A percentile compares a stretch with the other conserved stretches of the same genome.
These are phyloP conservation scores for Phragmites australis DNA, from an alignment of 176 grass and related monocot species.

Conservation along the genomic window DNA sequence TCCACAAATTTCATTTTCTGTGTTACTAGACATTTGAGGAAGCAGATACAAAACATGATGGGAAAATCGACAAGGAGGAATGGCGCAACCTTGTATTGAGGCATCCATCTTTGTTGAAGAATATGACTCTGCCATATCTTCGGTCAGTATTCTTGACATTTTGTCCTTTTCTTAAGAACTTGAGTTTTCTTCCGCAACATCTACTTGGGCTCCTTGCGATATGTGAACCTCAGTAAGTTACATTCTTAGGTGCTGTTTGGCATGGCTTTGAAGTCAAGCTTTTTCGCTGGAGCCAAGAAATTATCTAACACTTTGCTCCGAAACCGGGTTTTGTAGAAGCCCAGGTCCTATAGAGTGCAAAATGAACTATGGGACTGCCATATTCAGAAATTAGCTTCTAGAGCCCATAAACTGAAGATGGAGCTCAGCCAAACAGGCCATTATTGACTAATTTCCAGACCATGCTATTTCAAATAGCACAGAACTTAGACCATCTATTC, in stretches of 20 bases:
- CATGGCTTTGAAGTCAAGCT: background rate
- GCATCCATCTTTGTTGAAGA: slow-evolving; percentile 84
- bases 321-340: too few relatives aligned
- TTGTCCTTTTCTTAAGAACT: background rate
- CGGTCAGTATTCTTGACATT: slow-evolving; percentile 39
- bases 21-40: slow-evolving; percentile 65
- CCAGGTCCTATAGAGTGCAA: too few relatives aligned
- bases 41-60: slow-evolving; percentile 78
- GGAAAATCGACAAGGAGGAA: slow-evolving; percentile 76
- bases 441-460: too few relatives aligned
- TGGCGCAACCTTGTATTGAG: slow-evolving; percentile 69
- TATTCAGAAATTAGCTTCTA: too few relatives aligned
- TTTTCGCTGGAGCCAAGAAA: background rate
- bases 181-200: background rate
- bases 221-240: background rate
- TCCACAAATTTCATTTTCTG: slow-evolving; percentile 3
- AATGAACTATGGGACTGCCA: too few relatives aligned
- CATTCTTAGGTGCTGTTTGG: background rate
- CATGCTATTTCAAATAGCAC: background rate
- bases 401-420: too few relatives aligned
- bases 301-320: background rate
- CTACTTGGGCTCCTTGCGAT: background rate
- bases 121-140: slow-evolving; percentile 79
- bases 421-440: too few relatives aligned
- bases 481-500: background rate